phyloP scores from a whole-genome alignment of 2,329 filamentous ascomycete species.

The Cytospora mali region DNA sequence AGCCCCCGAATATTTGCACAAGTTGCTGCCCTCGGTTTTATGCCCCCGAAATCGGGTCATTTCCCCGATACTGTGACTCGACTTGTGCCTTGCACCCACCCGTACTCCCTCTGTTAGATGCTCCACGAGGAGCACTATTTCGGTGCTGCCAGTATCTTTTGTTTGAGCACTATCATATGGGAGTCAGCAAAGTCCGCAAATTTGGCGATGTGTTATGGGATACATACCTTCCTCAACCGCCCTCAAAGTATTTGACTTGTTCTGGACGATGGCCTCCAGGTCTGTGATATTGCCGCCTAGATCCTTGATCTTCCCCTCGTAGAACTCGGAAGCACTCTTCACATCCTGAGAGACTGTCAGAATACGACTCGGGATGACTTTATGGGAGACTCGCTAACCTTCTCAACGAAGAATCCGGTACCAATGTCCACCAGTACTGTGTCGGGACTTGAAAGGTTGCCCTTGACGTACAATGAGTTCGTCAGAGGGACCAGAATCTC shows the following conservation, averaged over 20 bases:
- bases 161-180: constrained; percentile 40
- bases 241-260: constrained; percentile 81
- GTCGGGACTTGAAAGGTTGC: constrained; percentile 71
- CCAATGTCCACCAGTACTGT: constrained; percentile 89
- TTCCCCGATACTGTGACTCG: neutral
- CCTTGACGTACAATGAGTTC: constrained; percentile 91
- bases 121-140: constrained; percentile 22
- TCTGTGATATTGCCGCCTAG: constrained; percentile 57
- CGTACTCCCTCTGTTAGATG: neutral
- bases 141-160: constrained; percentile 40
- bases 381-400: constrained; percentile 53
- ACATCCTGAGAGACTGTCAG: constrained; percentile 44
- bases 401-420: constrained; percentile 93
- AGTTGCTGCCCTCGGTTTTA: neutral
- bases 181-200: constrained; percentile 6
- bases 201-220: neutral
- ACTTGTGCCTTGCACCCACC: neutral
- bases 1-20: neutral
- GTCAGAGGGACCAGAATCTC: constrained; percentile 89
- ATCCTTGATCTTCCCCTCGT: constrained; percentile 58
- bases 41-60: neutral
- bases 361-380: too few species aligned
- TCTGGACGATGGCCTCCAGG: constrained; percentile 59
- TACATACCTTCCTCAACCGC: constrained; percentile 83
- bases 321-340: constrained; percentile 58